These are phyloP conservation scores for Hymenotorrendiella dingleyae DNA, from an alignment of 2,329 filamentous ascomycete species.

Conservation along the genomic window DNA sequence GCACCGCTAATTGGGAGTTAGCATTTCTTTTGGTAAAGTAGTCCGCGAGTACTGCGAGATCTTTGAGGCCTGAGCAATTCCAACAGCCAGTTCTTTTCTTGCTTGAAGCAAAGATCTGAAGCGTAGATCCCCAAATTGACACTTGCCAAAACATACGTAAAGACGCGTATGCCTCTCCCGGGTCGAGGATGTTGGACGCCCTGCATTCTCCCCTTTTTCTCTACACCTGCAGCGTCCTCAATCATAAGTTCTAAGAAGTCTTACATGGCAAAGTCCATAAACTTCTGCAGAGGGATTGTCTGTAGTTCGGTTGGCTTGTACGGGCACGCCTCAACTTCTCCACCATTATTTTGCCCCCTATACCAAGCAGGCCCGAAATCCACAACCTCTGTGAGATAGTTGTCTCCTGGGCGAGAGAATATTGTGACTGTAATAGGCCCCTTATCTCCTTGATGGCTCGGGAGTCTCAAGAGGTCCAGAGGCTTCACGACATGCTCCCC, in stretches of 20 bases:
- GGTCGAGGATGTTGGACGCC: too few species aligned
- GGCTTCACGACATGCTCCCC: constrained; percentile 74
- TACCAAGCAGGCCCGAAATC: constrained; percentile 75
- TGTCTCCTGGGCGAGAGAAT: constrained; percentile 71
- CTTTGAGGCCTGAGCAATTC: too few species aligned
- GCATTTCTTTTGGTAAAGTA: not conserved
- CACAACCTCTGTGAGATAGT: constrained; percentile 64
- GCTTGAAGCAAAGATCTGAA: too few species aligned
- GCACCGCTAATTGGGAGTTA: constrained; percentile 57
- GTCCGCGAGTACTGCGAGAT: too few species aligned
- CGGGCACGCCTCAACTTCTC: constrained; percentile 32
- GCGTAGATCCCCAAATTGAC: too few species aligned
- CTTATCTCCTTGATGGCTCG: constrained; percentile 62
- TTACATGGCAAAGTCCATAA: constrained; percentile 91
- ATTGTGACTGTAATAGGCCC: constrained; percentile 71
- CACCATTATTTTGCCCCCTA: constrained; percentile 46
- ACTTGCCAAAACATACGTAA: too few species aligned
- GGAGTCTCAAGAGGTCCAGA: constrained; percentile 70
- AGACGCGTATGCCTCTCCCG: too few species aligned
- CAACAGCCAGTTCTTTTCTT: too few species aligned
- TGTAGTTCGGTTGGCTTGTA: constrained; percentile 41
- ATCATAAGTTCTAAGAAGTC: constrained; percentile 1
- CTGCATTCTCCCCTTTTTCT: too few species aligned
- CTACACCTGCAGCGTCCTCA: too few species aligned
- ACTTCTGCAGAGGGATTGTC: constrained; percentile 65